Conservation (phyloP, 257 asterid genomes). For the Handroanthus guayacan region DNA sequence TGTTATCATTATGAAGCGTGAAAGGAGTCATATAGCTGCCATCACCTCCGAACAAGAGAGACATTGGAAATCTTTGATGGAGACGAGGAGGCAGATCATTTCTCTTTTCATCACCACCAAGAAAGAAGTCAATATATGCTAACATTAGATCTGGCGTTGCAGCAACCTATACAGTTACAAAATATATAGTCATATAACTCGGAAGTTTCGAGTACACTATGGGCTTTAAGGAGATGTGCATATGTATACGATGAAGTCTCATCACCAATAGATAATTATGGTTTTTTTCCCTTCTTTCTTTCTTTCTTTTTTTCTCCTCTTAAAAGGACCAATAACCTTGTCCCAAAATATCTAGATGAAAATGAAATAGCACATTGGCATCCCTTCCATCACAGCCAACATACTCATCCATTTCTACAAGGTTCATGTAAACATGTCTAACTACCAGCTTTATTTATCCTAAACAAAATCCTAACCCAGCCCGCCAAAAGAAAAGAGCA, state of each 20-base stretch:
- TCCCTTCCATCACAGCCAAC: background rate
- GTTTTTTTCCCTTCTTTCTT: background rate
- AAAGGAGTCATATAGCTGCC: slow-evolving; percentile 98
- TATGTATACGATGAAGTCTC: background rate
- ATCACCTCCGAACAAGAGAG: slow-evolving; percentile 92
- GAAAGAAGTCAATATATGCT: slow-evolving; percentile 90
- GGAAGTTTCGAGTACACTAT: slow-evolving; percentile 7
- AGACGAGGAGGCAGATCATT: slow-evolving; percentile 90
- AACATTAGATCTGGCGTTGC: slow-evolving; percentile 97
- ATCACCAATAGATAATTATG: background rate
- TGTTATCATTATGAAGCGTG: slow-evolving; percentile 83
- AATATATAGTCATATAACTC: slow-evolving; percentile 21
- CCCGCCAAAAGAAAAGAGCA: slow-evolving; percentile 21
- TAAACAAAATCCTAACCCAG: slow-evolving; percentile 11
- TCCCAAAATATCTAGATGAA: background rate
- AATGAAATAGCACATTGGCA: slow-evolving; percentile 10
- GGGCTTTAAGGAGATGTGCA: background rate
- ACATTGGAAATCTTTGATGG: slow-evolving; percentile 84
- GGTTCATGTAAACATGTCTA: background rate
- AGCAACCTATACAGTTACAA: slow-evolving; percentile 70
- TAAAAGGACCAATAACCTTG: background rate
- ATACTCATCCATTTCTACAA: slow-evolving; percentile 11
- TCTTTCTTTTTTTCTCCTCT: too few relatives aligned
- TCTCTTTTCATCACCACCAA: slow-evolving; percentile 98
- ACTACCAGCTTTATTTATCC: background rate